Evolutionary conservation across 345 rosid species (phyloP).

Genomic region (Arabidopsis suecica): DNA sequence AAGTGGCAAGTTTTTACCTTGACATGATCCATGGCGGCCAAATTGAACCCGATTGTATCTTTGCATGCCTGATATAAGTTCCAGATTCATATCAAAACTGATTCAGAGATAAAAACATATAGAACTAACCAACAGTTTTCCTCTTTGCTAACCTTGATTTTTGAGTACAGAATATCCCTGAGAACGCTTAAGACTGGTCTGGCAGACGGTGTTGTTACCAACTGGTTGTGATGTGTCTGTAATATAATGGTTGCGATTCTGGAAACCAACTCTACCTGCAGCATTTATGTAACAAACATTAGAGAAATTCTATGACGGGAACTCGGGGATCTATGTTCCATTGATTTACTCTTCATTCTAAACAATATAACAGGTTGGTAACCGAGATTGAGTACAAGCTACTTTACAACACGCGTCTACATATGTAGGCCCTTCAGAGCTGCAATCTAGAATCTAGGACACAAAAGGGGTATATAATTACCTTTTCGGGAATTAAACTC

Average conservation of each 20-base stretch:
- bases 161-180: conserved; percentile 66
- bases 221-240: conserved; percentile 80
- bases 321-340: neutral
- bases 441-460: neutral
- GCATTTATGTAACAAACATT: neutral
- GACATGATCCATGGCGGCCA: conserved; percentile 96
- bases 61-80: conserved; percentile 67
- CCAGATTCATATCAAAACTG: conserved; percentile 26
- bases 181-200: conserved; percentile 74
- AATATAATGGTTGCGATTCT: conserved; percentile 72
- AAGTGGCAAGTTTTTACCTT: conserved; percentile 52
- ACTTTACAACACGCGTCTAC: neutral
- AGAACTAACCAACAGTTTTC: neutral
- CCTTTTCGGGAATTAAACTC: conserved; percentile 86
- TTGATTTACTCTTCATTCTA: neutral
- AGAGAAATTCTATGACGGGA: neutral
- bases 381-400: neutral
- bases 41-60: conserved; percentile 87
- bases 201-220: conserved; percentile 81
- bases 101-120: neutral
- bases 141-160: conserved; percentile 60
- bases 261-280: conserved; percentile 87
- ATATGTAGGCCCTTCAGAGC: neutral
- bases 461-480: conserved; percentile 35
- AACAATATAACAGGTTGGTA: neutral